Conservation (phyloP, 2,329 filamentous ascomycete species). For the Truncatella angustata region DNA sequence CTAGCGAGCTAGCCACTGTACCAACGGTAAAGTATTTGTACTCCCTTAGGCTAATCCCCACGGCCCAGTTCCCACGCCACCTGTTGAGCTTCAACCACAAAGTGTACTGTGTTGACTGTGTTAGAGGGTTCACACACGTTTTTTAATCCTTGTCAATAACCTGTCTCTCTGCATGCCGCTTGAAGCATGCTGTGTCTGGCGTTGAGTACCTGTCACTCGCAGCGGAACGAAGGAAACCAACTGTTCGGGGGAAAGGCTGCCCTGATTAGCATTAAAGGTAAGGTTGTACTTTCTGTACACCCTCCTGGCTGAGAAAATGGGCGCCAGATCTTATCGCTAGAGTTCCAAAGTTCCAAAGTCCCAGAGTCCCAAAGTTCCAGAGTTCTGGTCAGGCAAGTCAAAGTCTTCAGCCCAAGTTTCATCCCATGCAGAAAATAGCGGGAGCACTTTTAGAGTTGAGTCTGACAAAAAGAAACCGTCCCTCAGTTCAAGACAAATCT, state of each 20-base stretch:
- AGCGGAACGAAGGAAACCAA: background rate
- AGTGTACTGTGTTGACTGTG: background rate
- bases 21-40: too few relatives aligned
- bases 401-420: background rate
- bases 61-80: too few relatives aligned
- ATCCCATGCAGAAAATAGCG: background rate
- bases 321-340: background rate
- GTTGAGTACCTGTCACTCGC: constrained; percentile 1
- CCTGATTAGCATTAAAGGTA: background rate
- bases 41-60: too few relatives aligned
- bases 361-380: background rate
- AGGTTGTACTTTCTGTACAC: background rate
- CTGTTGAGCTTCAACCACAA: background rate
- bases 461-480: background rate
- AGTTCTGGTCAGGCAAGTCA: background rate
- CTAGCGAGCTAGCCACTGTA: too few relatives aligned
- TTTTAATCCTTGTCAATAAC: background rate
- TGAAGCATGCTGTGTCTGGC: background rate
- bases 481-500: background rate
- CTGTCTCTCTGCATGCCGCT: constrained; percentile 2
- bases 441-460: background rate
- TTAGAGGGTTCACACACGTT: background rate
- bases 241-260: background rate
- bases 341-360: background rate
- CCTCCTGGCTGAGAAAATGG: background rate